These are phyloP conservation scores for Xylariaceae sp. DNA, from an alignment of 2,329 filamentous ascomycete species.

Conservation along the genomic window DNA sequence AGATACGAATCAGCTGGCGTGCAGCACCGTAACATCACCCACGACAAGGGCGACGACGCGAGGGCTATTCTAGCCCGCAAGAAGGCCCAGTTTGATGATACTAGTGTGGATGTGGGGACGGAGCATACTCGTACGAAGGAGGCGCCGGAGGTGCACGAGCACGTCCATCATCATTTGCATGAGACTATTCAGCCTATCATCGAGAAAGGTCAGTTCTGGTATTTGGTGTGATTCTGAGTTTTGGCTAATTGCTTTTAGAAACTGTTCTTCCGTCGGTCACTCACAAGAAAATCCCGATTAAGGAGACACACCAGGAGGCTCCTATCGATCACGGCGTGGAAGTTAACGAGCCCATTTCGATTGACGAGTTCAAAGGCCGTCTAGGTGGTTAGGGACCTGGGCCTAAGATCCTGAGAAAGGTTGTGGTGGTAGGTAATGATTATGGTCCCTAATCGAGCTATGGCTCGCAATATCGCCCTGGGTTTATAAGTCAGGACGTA, in stretches of 20 bases:
- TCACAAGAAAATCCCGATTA: constrained; percentile 16
- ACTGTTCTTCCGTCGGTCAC: constrained; percentile 16
- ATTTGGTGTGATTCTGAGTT: neutral
- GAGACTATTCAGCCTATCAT: constrained; percentile 19
- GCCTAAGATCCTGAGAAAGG: too few species aligned
- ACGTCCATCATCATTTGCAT: constrained; percentile 15
- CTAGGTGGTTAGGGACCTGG: neutral
- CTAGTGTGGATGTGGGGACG: neutral
- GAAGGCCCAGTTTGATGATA: constrained; percentile 8
- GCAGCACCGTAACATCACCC: constrained; percentile 1
- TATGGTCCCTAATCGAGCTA: too few species aligned
- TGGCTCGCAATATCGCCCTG: too few species aligned
- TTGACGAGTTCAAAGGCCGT: constrained; percentile 12
- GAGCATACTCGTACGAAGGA: constrained; percentile 1
- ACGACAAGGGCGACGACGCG: constrained; percentile 1
- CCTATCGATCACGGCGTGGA: constrained; percentile 11
- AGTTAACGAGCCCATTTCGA: constrained; percentile 7
- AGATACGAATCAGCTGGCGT: constrained; percentile 6
- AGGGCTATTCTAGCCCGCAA: neutral
- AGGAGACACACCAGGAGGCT: constrained; percentile 13
- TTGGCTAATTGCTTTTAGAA: constrained; percentile 1
- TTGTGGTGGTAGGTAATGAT: too few species aligned
- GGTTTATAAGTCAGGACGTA: too few species aligned
- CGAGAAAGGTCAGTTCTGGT: constrained; percentile 5
- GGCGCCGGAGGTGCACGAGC: constrained; percentile 11